Base-by-base conservation (phyloP, 2,329 filamentous ascomycete species). In the Ramularia endophylla region DNA sequence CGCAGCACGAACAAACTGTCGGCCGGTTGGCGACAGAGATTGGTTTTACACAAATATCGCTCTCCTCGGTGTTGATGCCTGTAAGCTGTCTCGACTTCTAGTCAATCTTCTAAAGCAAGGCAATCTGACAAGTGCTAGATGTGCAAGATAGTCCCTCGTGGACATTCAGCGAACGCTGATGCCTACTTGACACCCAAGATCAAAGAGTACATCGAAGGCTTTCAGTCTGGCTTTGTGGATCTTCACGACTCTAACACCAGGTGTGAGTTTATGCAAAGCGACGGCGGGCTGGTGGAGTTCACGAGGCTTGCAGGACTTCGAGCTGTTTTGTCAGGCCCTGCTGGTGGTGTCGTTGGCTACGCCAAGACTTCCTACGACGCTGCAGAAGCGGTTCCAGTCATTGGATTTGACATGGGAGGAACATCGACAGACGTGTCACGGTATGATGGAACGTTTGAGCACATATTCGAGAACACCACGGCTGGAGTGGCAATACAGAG, bases 161-260 rank as follows among this genome's bases (percentile, higher is more conserved):
- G 81, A 2, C 85, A 80, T 0, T 85, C 81, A 13, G 82, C 84
- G 1, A 85, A 81, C 48, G 83, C 83, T 5, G 83, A 87, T 61
- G 83, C 83, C 2, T 88, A 87, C 58, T 70, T 87, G 8, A 87
- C 83, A 0, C 84, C 84, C 0, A 79, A 81, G 2, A 87, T 87
- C 56, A 78, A 80, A 53, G 81, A 81, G 59, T 88, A 87, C 54
- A 78, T 85, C 38, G 43, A 54, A 8, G 46, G 51, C 4, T 60
- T 62, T 36, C 33, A 45, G 1, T 39, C 46, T 7, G 55, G 53
- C 3, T 63, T 64, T 17, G 44, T 43, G 4, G 51, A 47, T n/a
- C 5, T 48, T 61, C 5, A 16, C 15, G 22, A 29, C 38, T 5
- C 44, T 38, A 45, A 53, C 64, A 50, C 51, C 18, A 46, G 53